Conservation (phyloP, 306 rosid genomes). For the Vicia faba region DNA sequence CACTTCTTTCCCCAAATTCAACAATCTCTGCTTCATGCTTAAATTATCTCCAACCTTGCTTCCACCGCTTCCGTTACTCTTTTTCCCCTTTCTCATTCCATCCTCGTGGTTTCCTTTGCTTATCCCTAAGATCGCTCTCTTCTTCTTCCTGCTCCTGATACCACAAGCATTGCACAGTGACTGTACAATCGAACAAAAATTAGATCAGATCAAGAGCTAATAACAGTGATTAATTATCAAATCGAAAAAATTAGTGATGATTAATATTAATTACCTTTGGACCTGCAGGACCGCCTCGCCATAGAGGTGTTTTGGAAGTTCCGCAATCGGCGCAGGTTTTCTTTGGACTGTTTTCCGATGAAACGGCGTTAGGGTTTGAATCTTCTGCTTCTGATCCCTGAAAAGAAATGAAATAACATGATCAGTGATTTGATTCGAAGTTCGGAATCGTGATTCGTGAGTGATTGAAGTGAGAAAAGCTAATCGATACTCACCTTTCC, state of each 20-base stretch:
- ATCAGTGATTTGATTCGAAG: slow-evolving; percentile 38
- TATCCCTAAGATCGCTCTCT: slow-evolving; percentile 75
- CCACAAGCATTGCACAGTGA: slow-evolving; percentile 95
- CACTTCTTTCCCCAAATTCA: slow-evolving; percentile 73
- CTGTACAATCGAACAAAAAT: slow-evolving; percentile 35
- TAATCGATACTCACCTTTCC: slow-evolving; percentile 52
- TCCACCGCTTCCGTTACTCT: slow-evolving; percentile 5
- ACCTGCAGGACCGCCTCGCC: slow-evolving; percentile 98
- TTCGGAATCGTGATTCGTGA: neutral
- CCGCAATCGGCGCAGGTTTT: slow-evolving; percentile 96
- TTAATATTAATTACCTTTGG: slow-evolving; percentile 63
- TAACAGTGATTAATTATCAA: neutral
- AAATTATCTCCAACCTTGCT: slow-evolving; percentile 50
- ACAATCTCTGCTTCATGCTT: slow-evolving; percentile 60
- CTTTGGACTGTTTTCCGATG: slow-evolving; percentile 62
- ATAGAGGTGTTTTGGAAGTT: slow-evolving; percentile 88
- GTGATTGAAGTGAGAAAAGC: neutral
- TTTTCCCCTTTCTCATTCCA: slow-evolving; percentile 71
- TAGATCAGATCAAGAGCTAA: neutral
- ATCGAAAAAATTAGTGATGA: neutral
- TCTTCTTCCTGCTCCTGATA: slow-evolving; percentile 97
- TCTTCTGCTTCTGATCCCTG: slow-evolving; percentile 88
- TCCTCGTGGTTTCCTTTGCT: slow-evolving; percentile 58
- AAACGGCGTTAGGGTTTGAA: slow-evolving; percentile 49
- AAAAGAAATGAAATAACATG: slow-evolving; percentile 8